Percentiles rank a stretch among this genome's conserved stretches.
Conservation (phyloP, 495 filamentous ascomycete species). For the Hypoxylon rickii region DNA sequence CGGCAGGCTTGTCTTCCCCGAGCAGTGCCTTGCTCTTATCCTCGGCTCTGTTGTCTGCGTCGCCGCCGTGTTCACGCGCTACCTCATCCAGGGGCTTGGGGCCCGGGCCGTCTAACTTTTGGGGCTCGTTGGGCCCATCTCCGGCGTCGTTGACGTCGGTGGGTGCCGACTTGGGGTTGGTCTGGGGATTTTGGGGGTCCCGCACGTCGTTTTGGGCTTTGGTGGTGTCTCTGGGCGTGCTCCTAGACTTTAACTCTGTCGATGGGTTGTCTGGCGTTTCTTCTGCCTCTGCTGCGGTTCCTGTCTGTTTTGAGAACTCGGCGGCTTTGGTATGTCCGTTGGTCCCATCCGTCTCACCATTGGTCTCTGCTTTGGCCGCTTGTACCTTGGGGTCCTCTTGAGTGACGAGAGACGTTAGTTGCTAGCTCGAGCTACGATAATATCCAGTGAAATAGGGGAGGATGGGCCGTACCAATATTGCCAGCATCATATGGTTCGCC, state of each 20-base stretch:
- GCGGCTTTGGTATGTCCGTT: constrained; percentile 14
- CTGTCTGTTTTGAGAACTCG: constrained; percentile 33
- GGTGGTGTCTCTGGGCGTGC: constrained; percentile 36
- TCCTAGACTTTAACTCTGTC: constrained; percentile 25
- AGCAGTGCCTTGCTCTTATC: constrained; percentile 2
- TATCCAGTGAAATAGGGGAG: not conserved
- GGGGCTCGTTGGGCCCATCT: constrained; percentile 30
- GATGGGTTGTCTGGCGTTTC: constrained; percentile 35
- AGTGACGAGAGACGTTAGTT: constrained; percentile 4
- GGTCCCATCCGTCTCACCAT: constrained; percentile 6
- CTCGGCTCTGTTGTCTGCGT: constrained; percentile 36
- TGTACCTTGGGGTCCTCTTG: constrained; percentile 21
- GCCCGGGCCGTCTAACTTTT: constrained; percentile 48
- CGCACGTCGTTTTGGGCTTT: constrained; percentile 46
- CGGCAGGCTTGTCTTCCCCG: not conserved
- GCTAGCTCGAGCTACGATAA: not conserved
- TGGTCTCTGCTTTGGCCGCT: constrained; percentile 11
- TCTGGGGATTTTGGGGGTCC: constrained; percentile 39
- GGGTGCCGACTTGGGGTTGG: constrained; percentile 35
- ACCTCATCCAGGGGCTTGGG: constrained; percentile 47
- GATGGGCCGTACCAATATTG: constrained; percentile 52
- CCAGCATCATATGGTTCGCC: constrained; percentile 65
- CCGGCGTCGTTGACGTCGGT: constrained; percentile 40
- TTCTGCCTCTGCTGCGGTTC: constrained; percentile 16
- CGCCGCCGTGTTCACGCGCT: constrained; percentile 48